Percentiles rank a stretch among this genome's conserved stretches.
Conservation (phyloP, 306 rosid genomes). For the Lotus japonicus region DNA sequence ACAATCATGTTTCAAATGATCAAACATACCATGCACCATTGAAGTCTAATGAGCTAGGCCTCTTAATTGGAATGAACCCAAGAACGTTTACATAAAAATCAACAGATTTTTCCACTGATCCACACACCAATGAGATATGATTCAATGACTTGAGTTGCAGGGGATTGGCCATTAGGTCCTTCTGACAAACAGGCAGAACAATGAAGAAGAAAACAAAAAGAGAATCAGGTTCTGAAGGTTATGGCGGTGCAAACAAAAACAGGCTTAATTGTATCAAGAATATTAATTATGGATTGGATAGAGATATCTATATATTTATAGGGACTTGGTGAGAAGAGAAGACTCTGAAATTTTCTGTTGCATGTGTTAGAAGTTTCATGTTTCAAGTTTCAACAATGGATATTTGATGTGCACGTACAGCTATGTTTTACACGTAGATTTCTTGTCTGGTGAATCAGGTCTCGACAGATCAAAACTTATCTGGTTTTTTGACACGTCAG, state of each 20-base stretch:
- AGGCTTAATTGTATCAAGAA: neutral
- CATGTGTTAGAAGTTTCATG: slow-evolving; percentile 13
- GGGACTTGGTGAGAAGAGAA: neutral
- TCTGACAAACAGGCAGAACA: neutral
- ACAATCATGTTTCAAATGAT: neutral
- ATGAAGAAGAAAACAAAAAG: neutral
- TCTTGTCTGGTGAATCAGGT: slow-evolving; percentile 25
- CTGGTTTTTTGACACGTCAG: slow-evolving; percentile 18
- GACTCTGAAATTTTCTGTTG: neutral
- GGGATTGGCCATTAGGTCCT: slow-evolving; percentile 40
- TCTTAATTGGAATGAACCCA: slow-evolving; percentile 47
- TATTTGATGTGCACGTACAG: neutral
- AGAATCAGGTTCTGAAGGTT: neutral
- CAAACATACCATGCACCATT: slow-evolving; percentile 32
- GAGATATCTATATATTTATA: neutral
- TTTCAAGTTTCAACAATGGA: neutral
- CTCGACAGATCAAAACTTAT: slow-evolving; percentile 8
- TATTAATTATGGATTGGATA: neutral
- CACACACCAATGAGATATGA: slow-evolving; percentile 67
- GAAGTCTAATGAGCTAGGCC: slow-evolving; percentile 31
- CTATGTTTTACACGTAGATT: slow-evolving; percentile 18
- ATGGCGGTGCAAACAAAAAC: neutral
- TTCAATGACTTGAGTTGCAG: slow-evolving; percentile 66
- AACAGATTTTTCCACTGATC: slow-evolving; percentile 56
- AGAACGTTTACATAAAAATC: slow-evolving; percentile 60